phyloP scores from a whole-genome alignment of 2,329 filamentous ascomycete species.

The Thielaviopsis punctulata region DNA sequence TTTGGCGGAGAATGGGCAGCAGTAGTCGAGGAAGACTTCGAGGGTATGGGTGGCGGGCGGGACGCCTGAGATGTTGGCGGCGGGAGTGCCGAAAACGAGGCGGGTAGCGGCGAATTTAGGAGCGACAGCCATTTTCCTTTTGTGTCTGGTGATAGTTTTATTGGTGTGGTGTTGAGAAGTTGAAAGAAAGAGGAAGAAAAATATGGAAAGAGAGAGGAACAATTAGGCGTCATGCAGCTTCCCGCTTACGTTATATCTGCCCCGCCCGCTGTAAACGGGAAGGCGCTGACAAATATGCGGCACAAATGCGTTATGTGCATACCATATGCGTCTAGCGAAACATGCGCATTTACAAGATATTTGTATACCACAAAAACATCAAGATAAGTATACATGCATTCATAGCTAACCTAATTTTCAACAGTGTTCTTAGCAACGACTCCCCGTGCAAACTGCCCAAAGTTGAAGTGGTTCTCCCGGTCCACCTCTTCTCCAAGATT shows the following conservation, averaged over 20 bases:
- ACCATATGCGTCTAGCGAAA: not conserved
- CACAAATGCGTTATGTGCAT: not conserved
- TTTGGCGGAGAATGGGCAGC: constrained; percentile 55
- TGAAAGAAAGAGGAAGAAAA: not conserved
- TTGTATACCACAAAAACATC: not conserved
- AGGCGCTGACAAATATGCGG: constrained; percentile 9
- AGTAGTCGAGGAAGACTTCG: constrained; percentile 69
- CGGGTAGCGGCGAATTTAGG: constrained; percentile 63
- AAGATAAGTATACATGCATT: too few relatives aligned
- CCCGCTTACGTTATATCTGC: not conserved
- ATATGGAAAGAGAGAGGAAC: not conserved
- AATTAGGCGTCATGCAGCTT: not conserved
- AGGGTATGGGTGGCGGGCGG: constrained; percentile 37
- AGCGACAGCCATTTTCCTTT: constrained; percentile 47
- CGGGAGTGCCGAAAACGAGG: constrained; percentile 30
- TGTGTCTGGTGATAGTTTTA: not conserved
- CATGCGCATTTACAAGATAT: not conserved
- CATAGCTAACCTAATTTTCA: constrained; percentile 12
- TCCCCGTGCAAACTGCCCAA: constrained; percentile 56
- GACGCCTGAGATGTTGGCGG: constrained; percentile 19
- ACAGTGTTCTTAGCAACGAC: constrained; percentile 44
- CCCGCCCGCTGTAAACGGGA: not conserved
- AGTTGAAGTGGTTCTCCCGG: constrained; percentile 45
- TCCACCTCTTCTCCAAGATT: constrained; percentile 72
- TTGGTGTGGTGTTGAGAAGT: not conserved